phyloP scores from a whole-genome alignment of 306 rosid species.

The Acacia crassicarpa region DNA sequence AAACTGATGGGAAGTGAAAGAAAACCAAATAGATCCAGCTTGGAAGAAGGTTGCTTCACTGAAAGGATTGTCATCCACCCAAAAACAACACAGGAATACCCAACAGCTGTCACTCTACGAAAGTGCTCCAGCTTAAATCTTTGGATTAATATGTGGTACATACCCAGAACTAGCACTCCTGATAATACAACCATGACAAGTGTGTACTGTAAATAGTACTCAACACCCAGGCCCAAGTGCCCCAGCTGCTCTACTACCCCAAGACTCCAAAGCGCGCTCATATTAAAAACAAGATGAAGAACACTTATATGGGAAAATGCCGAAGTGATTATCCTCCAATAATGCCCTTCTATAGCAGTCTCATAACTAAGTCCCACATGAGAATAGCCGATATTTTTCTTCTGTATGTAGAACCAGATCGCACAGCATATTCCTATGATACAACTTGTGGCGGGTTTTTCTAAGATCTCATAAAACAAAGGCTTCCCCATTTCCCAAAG shows the following conservation, averaged over 20 bases:
- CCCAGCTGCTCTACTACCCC: constrained; percentile 79
- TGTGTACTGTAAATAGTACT: constrained; percentile 90
- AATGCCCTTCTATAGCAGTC: constrained; percentile 81
- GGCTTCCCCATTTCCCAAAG: constrained; percentile 79
- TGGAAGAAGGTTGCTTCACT: constrained; percentile 88
- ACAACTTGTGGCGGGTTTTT: constrained; percentile 87
- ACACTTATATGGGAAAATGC: constrained; percentile 90
- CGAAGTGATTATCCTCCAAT: constrained; percentile 94
- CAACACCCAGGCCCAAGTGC: constrained; percentile 73
- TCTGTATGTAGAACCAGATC: constrained; percentile 91
- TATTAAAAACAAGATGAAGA: constrained; percentile 90
- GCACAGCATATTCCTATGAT: constrained; percentile 82
- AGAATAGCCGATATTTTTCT: constrained; percentile 87
- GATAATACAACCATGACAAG: constrained; percentile 81
- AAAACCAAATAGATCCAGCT: constrained; percentile 87
- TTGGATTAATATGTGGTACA: constrained; percentile 80
- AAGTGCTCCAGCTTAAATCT: constrained; percentile 86
- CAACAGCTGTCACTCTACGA: constrained; percentile 88
- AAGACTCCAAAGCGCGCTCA: constrained; percentile 99
- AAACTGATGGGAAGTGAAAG: constrained; percentile 97
- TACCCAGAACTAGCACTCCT: constrained; percentile 72
- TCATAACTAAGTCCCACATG: constrained; percentile 96
- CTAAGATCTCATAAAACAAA: constrained; percentile 84
- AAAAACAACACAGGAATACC: constrained; percentile 98
- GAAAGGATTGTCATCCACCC: constrained; percentile 99